Evolutionary conservation across 192 early-diverging fungal species (phyloP), one percentile per base, ranked within the genome.

Genomic region (Linnemannia schmuckeri): DNA sequence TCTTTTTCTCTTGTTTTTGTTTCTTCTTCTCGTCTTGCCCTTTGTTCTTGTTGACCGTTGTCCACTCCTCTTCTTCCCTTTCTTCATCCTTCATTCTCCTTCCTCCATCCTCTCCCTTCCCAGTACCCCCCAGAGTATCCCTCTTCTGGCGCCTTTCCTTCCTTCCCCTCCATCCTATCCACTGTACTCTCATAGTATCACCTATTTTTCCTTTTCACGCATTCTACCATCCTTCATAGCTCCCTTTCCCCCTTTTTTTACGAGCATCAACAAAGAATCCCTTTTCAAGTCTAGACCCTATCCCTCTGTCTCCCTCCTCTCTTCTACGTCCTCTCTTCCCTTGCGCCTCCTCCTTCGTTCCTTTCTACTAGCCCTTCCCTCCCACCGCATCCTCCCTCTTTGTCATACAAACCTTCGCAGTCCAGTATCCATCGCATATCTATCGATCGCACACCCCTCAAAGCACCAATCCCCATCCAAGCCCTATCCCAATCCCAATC

Each of bases 11-110:
- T 66, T n/a, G n/a, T n/a, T n/a, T 57, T 33, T 76, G 17, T 42
- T 33, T 69, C 27, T 68, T 77, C 37, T 55, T 52, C 38, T 74
- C 44, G 71, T 44, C 46, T 49, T 74, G 44, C 44, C 41, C 44
- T 38, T 72, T 72, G 22, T 40, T 12, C 44, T 46, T 41, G 15
- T 66, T 63, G 75, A 66, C 37, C 57, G 22, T 37, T 33, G 49
- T 27, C 49, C 35, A 20, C 38, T 40, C n/a, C 63, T 66, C n/a
- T 41, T 13, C 4, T 70, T 70, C 22, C 37, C 46, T 30, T 15
- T 70, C 42, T 63, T 52, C 49, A 30, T 33, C 54, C 54, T 40
- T 66, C 37, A 22, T 52, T 5, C 42, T 44, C 6, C 49, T 20
- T 22, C 55, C 55, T 33, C 30, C 10, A 15, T 55, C n/a, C n/a